Evolutionary conservation across 352 stramenopile species (phyloP), one percentile per base, ranked within the genome.

Genomic region (Phytophthora agathidicida): DNA sequence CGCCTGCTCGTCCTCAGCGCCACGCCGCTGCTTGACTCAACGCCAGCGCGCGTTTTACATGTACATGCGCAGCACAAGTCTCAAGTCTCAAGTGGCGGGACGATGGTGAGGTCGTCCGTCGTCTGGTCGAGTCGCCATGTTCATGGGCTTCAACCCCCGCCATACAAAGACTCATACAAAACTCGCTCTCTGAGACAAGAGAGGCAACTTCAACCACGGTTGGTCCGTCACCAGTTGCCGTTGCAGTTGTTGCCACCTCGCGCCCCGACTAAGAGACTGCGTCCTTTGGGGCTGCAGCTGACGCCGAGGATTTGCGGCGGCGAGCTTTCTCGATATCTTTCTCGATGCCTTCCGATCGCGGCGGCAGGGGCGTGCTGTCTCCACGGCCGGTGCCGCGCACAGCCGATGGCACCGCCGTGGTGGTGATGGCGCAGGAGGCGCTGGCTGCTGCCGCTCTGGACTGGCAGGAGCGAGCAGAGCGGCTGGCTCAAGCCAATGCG

Each of bases 381-480:
- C 68, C 50, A 7, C 48, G 65, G 2, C 43, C 28, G 14, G 42
- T 19, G 8, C 48, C 42, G 10, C 55, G 38, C 7, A 30, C 38
- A 13, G 36, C 28, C n/a, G 36, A 58, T 24, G 42, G 50, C 37
- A 46, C 44, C 22, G 48, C 42, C 31, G 63, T 80, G 11, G 64
- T 80, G 23, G 70, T 80, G 9, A 48, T 81, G 30, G 64, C 73
- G 17, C 69, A 74, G 19, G 51, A 77, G 30, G 61, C 69, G 16
- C 45, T 71, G 35, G 70, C 60, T 8, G 22, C 41, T 19, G 70
- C 65, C 2, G 70, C 65, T 7, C 44, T 73, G 32, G 24, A 48
- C 17, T 89, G 74, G 80, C 72, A 72, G 49, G 43, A 75, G 39
- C 77, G 75, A 7, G 77, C 80, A 16, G 67, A 80, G 49, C 44